phyloP scores from a whole-genome alignment of 2,329 filamentous ascomycete genomes.

The Cercospora nicotianae region DNA sequence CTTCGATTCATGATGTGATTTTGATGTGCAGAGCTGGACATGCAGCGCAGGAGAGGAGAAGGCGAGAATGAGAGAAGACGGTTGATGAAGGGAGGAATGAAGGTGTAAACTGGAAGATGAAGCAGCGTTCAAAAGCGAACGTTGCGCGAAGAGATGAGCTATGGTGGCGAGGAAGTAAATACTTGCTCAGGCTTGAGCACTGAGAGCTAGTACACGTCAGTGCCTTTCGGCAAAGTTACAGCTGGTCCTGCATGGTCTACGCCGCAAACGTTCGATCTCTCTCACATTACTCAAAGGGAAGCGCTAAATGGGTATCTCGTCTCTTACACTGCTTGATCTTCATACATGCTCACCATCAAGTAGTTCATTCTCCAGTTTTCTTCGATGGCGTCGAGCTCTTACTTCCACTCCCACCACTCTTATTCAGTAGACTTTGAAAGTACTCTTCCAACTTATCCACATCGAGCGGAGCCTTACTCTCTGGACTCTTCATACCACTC shows the following conservation, averaged over 20 bases:
- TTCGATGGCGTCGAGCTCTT: slow-evolving; percentile 24
- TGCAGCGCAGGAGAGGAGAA: not conserved
- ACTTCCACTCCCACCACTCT: slow-evolving; percentile 39
- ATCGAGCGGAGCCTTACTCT: slow-evolving; percentile 49
- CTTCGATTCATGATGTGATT: not conserved
- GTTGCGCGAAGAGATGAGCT: not conserved
- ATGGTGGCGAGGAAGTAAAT: not conserved
- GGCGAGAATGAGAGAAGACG: not conserved
- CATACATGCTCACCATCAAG: not conserved
- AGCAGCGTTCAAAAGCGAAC: too few relatives aligned
- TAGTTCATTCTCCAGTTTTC: not conserved
- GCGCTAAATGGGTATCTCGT: slow-evolving; percentile 1
- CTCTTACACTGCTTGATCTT: not conserved
- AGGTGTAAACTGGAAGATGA: too few relatives aligned
- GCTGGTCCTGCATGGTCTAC: not conserved
- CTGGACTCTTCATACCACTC: slow-evolving; percentile 23
- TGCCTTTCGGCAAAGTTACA: not conserved
- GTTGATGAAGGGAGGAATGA: not conserved
- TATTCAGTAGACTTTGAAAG: slow-evolving; percentile 60
- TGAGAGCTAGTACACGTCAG: not conserved
- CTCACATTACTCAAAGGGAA: not conserved
- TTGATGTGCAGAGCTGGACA: not conserved
- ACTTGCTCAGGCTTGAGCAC: not conserved
- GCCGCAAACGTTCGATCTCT: not conserved
- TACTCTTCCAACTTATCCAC: slow-evolving; percentile 60